A percentile compares a stretch with the other conserved stretches of the same genome.
phyloP scores from a whole-genome alignment of 164 flowering plant species.

The Tetrastigma voinierianum region DNA sequence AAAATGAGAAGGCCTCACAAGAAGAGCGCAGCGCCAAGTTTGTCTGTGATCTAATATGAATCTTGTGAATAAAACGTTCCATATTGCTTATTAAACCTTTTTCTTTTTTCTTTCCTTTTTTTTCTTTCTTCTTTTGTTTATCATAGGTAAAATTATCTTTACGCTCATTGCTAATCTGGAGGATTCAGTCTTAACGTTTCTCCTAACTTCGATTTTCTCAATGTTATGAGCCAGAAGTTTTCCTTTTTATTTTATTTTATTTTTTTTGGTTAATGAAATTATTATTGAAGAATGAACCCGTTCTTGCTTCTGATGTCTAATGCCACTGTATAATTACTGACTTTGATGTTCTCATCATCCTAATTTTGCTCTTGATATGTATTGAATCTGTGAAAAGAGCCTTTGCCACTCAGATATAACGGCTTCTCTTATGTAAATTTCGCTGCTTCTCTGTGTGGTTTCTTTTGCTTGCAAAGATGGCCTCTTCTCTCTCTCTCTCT shows the following conservation, averaged over 20 bases:
- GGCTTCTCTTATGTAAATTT: too few relatives aligned
- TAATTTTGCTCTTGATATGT: too few relatives aligned
- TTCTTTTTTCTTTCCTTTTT: not conserved
- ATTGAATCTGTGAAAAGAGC: too few relatives aligned
- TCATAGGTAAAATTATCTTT: slow-evolving; percentile 6
- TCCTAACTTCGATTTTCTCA: not conserved
- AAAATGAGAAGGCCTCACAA: not conserved
- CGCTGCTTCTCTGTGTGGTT: too few relatives aligned
- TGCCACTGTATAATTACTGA: too few relatives aligned
- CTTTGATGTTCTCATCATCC: too few relatives aligned
- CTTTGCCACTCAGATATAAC: too few relatives aligned
- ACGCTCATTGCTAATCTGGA: not conserved
- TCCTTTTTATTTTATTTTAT: not conserved
- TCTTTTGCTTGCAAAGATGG: too few relatives aligned
- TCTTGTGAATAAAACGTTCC: slow-evolving; percentile 15
- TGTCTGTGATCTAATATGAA: slow-evolving; percentile 1
- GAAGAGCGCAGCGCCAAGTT: not conserved
- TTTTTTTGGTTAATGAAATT: too few relatives aligned
- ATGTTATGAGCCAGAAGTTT: not conserved
- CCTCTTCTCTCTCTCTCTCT: too few relatives aligned
- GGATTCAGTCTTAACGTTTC: not conserved
- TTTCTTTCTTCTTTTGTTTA: slow-evolving; percentile 6
- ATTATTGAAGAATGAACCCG: not conserved
- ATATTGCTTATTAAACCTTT: slow-evolving; percentile 7
- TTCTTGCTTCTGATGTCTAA: not conserved